Evolutionary conservation across 768 basidiomycete species (phyloP), one percentile per base, ranked within the genome.

Genomic region (Tulasnella sp.): DNA sequence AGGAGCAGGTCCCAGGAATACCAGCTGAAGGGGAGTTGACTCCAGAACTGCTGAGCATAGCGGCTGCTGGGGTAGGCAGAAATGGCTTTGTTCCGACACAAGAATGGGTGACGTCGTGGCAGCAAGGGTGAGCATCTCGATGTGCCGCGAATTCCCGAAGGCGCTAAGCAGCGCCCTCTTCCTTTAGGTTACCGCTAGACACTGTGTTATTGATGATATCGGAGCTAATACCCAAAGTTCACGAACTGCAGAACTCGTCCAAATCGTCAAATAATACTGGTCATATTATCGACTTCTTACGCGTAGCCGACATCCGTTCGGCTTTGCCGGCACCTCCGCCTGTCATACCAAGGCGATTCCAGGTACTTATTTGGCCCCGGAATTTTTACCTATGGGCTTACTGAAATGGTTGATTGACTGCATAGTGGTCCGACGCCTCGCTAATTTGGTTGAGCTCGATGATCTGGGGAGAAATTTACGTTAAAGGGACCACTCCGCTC

Each of bases 31-130:
- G 29, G n/a, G 75, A 17, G 69, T 52, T 70, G 71, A 74, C 73
- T 69, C 75, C 71, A 63, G 75, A 75, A 41, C 77, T 89, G 64
- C 90, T 93, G 73, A 85, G 86, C 36, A 80, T 87, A 29, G 87
- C 90, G n/a, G 83, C 86, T 36, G 83, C 83, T 19, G 89, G 88
- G 14, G 86, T 95, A 19, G 94, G 94, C 35, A 85, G 90, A 75
- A 95, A 94, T 79, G 93, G 94, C 2, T 99, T 98, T 80, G 84
- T 95, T 8, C 95, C 97, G 12, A 97, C 94, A 3, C 93, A 97
- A 79, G 94, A 94, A 87, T 99, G 97, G 96, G 94, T 94, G 75
- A 71, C 91, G 26, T 95, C 95, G 1, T 98, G 96, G 96, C 92
- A 96, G 76, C 93, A 95, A 84, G 95, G 95, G 94, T 93, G 75